Percentiles rank a stretch among this genome's conserved stretches.
Evolutionary conservation across 169 alveolate species (phyloP).

Genomic region (Hammondia hammondi): DNA sequence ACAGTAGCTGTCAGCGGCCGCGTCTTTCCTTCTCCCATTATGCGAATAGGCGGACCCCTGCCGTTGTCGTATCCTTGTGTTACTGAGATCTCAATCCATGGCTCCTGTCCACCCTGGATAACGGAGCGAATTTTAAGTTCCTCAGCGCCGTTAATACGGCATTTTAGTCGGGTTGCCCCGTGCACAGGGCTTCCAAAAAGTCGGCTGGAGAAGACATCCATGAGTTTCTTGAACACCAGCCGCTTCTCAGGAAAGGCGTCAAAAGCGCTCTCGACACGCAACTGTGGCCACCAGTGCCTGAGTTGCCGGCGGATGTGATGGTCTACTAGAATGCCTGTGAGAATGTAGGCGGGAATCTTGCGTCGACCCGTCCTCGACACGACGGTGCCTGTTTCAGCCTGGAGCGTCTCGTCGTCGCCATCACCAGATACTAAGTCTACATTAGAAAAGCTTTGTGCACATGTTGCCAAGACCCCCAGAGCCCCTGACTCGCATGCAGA

Average conservation of each 20-base stretch:
- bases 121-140: neutral
- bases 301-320: conserved; percentile 30
- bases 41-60: conserved; percentile 37
- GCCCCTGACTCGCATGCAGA: neutral
- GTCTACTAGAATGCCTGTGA: neutral
- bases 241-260: neutral
- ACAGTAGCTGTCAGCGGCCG: neutral
- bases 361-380: neutral
- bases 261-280: neutral
- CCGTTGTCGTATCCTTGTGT: conserved; percentile 34
- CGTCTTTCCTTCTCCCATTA: conserved; percentile 4
- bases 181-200: conserved; percentile 1
- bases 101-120: conserved; percentile 36
- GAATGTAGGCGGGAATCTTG: conserved; percentile 22
- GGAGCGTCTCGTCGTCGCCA: neutral
- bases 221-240: conserved; percentile 19
- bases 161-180: neutral
- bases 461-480: neutral
- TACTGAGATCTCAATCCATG: conserved; percentile 19
- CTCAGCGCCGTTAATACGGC: neutral
- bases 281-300: conserved; percentile 23
- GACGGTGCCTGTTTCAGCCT: neutral
- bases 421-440: neutral
- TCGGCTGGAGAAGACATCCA: conserved; percentile 44
- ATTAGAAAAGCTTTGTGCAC: neutral